Evolutionary conservation across 108 stramenopile genomes (phyloP), one percentile per base, ranked within the genome.

Genomic region (Cyclotella cryptica): DNA sequence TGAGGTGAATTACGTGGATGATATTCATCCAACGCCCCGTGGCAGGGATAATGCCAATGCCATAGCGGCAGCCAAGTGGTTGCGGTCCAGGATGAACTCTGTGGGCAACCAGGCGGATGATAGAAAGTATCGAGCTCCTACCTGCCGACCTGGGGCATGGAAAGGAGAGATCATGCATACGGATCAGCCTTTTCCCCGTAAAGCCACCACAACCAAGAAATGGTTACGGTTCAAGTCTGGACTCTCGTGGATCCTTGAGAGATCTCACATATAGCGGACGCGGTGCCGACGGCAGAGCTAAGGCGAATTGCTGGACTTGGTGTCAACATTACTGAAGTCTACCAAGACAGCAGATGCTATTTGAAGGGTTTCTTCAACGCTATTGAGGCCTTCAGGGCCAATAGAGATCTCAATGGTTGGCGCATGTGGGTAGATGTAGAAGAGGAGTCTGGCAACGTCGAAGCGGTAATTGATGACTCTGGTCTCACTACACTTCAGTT

Each of bases 291-390:
- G 22, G n/a, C 28, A 17, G 70, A 71, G 6, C 35, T 35, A 6
- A 35, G 35, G 6, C 35, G 6, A 5, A 35, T 35, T 5, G 35
- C 35, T 5, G 70, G 70, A 1, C 26, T 71, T 8, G 53, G 70
- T 1, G 18, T 71, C 5, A 55, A 71, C 35, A 21, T 71, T 11
- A 71, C 59, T 19, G 70, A 71, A 17, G 59, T 71, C 3, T 71
- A 71, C 26, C 13, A 52, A 6, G 70, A 71, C 10, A 54, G 15
- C 7, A 9, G 40, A 5, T 44, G 41, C 10, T 71, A 39, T 58
- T 30, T 71, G 10, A 71, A 71, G 55, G 55, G 58, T 39, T 58
- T 71, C 70, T 71, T 71, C 27, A 58, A 60, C 26, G 59, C 70
- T 7, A 15, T 71, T 3, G 70, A 71, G 26, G 8, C 22, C 0